Evolutionary conservation across 2,329 filamentous ascomycete species (phyloP), one percentile per base, ranked within the genome.

Genomic region (Phaeoacremonium minimum): DNA sequence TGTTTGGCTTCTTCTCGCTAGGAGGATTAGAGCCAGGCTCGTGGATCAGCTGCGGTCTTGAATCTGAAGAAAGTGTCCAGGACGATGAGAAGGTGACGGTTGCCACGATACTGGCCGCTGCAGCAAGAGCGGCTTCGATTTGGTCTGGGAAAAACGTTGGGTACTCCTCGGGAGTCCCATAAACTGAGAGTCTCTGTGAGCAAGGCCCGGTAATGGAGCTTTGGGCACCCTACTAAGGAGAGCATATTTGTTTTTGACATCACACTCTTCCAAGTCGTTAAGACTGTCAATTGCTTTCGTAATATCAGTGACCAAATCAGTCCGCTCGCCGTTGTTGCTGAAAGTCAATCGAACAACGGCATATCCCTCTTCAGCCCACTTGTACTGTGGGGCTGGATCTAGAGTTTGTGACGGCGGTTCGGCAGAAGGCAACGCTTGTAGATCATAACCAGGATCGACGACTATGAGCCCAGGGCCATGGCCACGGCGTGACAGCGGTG

Each of bases 321-420:
- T 37, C 34, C 45, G 32, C 15, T 42, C 33, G 15, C 46, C 7
- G 7, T 44, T 28, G 18, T 44, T 32, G n/a, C 44, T 46, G 2
- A 61, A 47, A 3, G 58, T 50, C 1, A 85, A 51, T 51, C 83
- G 71, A 1, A 65, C 76, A 4, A 85, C 78, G 0, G 73, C 64
- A 45, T 76, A 85, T 0, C 82, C 79, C 52, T 87, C 83, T 50
- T 87, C 82, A 0, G 80, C 81, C 83, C 83, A 86, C 56, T 86
- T 87, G 41, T 75, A 52, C 12, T 76, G 48, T 0, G 77, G 75
- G 7, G 71, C 65, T 1, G 81, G 80, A 36, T 67, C 64, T 7
- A 61, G 41, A 38, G 57, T 44, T 51, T 49, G 9, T 26, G 22
- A 9, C 9, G 22, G 22, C 33, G 38, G 38, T 15, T 47, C 53